Conservation (phyloP, 1,284 basidiomycete genomes). For the Amylostereum chailletii region DNA sequence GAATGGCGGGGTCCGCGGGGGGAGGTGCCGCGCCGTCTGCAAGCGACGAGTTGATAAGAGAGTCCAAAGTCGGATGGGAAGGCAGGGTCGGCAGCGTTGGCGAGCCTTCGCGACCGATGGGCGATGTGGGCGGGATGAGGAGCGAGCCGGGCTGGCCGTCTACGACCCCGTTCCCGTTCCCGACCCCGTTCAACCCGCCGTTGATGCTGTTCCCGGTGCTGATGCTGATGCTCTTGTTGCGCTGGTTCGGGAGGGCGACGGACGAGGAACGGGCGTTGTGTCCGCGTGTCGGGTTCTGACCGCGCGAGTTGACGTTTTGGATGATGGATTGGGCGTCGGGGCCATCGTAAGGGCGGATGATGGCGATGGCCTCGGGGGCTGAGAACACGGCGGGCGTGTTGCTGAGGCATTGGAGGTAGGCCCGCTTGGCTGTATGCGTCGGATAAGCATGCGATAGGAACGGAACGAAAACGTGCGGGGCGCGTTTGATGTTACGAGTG, state of each 20-base stretch:
- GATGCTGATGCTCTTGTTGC: slow-evolving; percentile 30
- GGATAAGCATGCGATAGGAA: not conserved
- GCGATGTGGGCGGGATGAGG: slow-evolving; percentile 19
- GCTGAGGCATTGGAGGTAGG: slow-evolving; percentile 84
- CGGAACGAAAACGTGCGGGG: no score
- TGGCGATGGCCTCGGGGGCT: slow-evolving; percentile 39
- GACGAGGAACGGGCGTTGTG: slow-evolving; percentile 65
- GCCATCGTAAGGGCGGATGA: slow-evolving; percentile 87
- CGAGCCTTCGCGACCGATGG: slow-evolving; percentile 48
- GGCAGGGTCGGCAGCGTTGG: slow-evolving; percentile 75
- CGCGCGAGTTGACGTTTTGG: slow-evolving; percentile 74
- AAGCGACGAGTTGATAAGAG: slow-evolving; percentile 69
- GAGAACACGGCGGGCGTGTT: slow-evolving; percentile 71
- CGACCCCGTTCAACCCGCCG: not conserved
- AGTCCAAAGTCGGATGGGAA: slow-evolving; percentile 72
- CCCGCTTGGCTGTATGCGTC: slow-evolving; percentile 73
- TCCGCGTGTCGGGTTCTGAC: slow-evolving; percentile 54
- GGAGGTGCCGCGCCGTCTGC: slow-evolving; percentile 36
- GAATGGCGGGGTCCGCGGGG: slow-evolving; percentile 58
- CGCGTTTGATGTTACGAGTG: no score
- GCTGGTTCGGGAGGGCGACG: slow-evolving; percentile 54
- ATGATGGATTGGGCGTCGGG: slow-evolving; percentile 90
- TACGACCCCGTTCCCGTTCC: not conserved
- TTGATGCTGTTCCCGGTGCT: slow-evolving; percentile 25
- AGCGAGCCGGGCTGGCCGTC: not conserved